Evolutionary conservation across 2,329 filamentous ascomycete genomes (phyloP).

Genomic region (Pseudogymnoascus sp.): DNA sequence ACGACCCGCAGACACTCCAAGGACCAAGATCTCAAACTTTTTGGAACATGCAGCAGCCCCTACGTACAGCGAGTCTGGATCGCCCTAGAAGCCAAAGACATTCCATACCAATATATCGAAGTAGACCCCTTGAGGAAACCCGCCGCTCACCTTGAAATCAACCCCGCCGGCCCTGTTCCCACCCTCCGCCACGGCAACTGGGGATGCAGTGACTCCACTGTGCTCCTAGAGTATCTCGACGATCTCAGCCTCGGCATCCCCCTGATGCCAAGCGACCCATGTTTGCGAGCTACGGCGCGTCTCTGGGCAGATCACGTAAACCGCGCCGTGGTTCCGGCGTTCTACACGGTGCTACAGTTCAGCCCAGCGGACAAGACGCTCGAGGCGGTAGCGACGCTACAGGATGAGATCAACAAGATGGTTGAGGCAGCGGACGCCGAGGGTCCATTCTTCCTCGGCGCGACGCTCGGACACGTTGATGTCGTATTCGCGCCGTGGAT

Average conservation of each 20-base stretch:
- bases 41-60: slow-evolving; percentile 65
- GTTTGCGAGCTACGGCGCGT: slow-evolving; percentile 65
- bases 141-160: slow-evolving; percentile 64
- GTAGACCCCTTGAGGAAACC: slow-evolving; percentile 67
- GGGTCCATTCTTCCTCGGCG: slow-evolving; percentile 33
- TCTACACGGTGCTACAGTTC: slow-evolving; percentile 45
- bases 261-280: slow-evolving; percentile 61
- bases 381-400: slow-evolving; percentile 54
- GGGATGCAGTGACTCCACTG: slow-evolving; percentile 74
- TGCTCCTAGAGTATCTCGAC: slow-evolving; percentile 83
- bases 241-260: slow-evolving; percentile 57
- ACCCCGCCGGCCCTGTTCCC: slow-evolving; percentile 69
- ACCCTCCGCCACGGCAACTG: slow-evolving; percentile 72
- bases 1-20: slow-evolving; percentile 67
- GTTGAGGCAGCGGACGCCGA: slow-evolving; percentile 31
- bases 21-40: slow-evolving; percentile 68
- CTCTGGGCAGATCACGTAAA: slow-evolving; percentile 74
- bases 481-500: slow-evolving; percentile 38
- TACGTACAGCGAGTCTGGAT: slow-evolving; percentile 90
- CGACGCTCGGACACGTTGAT: slow-evolving; percentile 34
- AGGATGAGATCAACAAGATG: slow-evolving; percentile 52
- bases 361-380: slow-evolving; percentile 43
- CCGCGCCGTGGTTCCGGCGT: slow-evolving; percentile 65
- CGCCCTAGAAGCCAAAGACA: slow-evolving; percentile 70
- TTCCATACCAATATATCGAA: slow-evolving; percentile 81